Conservation (phyloP, 345 rosid species). For the Arabis hirsuta region DNA sequence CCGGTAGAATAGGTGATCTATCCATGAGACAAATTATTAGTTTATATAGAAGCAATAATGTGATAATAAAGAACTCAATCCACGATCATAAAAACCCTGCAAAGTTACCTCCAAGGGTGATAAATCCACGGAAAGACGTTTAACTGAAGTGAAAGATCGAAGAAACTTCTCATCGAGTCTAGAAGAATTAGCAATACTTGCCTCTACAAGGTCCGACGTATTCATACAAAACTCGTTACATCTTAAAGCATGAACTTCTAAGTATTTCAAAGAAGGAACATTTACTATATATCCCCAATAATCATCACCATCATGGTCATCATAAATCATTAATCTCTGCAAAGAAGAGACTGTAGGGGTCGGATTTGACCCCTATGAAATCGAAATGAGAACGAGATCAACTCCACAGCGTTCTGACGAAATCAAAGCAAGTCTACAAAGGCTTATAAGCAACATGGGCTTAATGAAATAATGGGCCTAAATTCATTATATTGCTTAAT, state of each 20-base stretch:
- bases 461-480: too few relatives aligned
- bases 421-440: too few relatives aligned
- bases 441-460: too few relatives aligned
- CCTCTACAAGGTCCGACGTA: neutral
- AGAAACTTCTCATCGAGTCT: neutral
- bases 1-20: neutral
- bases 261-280: slow-evolving; percentile 7
- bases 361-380: too few relatives aligned
- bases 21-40: neutral
- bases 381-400: too few relatives aligned
- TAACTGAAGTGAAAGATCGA: neutral
- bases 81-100: too few relatives aligned
- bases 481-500: too few relatives aligned
- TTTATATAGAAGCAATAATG: neutral
- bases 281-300: neutral
- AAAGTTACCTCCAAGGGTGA: slow-evolving; percentile 18
- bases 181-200: neutral
- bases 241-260: neutral
- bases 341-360: too few relatives aligned
- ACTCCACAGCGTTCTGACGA: too few relatives aligned
- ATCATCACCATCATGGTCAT: neutral
- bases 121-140: slow-evolving; percentile 11
- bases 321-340: neutral
- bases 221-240: neutral
- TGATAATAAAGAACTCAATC: neutral